Evolutionary conservation across 1,284 basidiomycete genomes (phyloP).

Genomic region (Heliocybe sulcata): DNA sequence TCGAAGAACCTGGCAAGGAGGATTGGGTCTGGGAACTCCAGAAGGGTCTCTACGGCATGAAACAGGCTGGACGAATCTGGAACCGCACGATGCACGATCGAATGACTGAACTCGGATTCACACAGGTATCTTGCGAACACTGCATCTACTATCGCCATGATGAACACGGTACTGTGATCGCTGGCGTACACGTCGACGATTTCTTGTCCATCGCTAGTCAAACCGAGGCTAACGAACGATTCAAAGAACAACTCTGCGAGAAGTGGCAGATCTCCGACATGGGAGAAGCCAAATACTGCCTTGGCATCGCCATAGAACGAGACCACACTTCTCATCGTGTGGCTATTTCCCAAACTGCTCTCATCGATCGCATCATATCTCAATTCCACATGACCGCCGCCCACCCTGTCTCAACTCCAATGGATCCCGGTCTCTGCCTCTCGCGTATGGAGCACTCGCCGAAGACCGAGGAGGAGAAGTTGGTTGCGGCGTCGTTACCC

Average conservation of each 20-base stretch:
- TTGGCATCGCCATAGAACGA: conserved; percentile 19
- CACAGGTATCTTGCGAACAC: conserved; percentile 18
- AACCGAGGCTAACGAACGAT: conserved; percentile 11
- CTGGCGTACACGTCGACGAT: conserved; percentile 27
- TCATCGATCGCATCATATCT: conserved; percentile 13
- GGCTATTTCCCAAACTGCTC: conserved; percentile 11
- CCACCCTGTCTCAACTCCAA: conserved; percentile 18
- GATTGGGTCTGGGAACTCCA: conserved; percentile 23
- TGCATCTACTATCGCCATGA: conserved; percentile 24
- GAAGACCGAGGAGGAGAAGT: too few species aligned
- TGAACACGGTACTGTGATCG: conserved; percentile 16
- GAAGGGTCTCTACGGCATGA: conserved; percentile 33
- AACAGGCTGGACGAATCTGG: conserved; percentile 28
- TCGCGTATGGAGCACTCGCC: not conserved
- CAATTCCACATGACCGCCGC: conserved; percentile 11
- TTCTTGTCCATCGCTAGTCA: conserved; percentile 17
- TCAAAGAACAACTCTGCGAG: conserved; percentile 19
- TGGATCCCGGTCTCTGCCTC: conserved; percentile 3
- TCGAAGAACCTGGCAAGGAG: conserved; percentile 19
- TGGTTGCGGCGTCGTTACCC: too few species aligned
- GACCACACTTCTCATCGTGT: conserved; percentile 6
- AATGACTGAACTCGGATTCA: conserved; percentile 23
- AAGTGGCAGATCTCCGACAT: conserved; percentile 24
- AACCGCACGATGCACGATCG: conserved; percentile 24
- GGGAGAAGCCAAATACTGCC: conserved; percentile 13